Evolutionary conservation across 768 basidiomycete genomes (phyloP), one percentile per base, ranked within the genome.

Genomic region (Suillus fuscotomentosus): DNA sequence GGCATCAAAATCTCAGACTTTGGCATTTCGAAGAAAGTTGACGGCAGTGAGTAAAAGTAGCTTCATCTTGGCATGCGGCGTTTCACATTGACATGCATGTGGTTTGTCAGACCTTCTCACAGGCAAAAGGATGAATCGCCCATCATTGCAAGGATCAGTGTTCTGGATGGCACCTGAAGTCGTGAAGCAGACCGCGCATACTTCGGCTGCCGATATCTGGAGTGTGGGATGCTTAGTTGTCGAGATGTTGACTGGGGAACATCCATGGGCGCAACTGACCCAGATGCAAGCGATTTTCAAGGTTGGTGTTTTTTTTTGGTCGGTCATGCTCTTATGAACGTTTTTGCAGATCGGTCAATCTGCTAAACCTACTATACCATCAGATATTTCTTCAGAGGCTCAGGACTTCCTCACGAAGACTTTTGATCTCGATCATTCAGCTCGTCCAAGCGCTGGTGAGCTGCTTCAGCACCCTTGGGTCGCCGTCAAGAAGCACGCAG

Each of bases 161-260:
- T 99, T 97, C 78, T 99, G 97, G 97, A 98, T 99, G 97, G 97
- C 97, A 0, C 97, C 97, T 0, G 97, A 98, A 77, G 95, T 98
- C 22, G 97, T 99, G 65, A 96, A 96, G 72, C 97, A 99, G 79
- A 95, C 89, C 31, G 86, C 88, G 0, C 94, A 97, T 73, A 96
- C 95, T 11, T 84, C 82, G 65, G 96, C 96, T 72, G 95, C 95
- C 7, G 96, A 97, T 74, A 96, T 97, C 62, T 98, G 96, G 96
- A 94, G 92, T 73, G 90, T 98, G 1, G 95, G 95, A 2, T 97
- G 95, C 75, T 78, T 98, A 55, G 89, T 97, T 31, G 94, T 98
- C 14, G 95, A 98, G 76, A 98, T 98, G 95, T 81, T 97, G 62
- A 98, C 96, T 0, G 95, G 95, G 2, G 91, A 95, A 72, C 95